These are phyloP conservation scores for Salix viminalis DNA, from an alignment of 345 rosid genomes.

Conservation along the genomic window DNA sequence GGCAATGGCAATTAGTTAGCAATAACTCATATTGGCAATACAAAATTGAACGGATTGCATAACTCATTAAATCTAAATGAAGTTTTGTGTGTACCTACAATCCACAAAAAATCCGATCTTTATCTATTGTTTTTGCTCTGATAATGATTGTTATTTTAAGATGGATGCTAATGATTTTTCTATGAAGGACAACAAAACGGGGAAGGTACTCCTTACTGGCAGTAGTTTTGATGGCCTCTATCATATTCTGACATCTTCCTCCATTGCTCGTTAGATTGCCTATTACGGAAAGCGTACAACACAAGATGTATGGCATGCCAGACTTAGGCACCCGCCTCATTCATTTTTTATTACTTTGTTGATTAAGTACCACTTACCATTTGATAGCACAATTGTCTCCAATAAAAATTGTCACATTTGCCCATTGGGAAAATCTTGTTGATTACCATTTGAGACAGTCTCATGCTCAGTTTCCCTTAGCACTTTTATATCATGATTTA, in stretches of 20 bases:
- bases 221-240: not conserved
- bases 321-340: not conserved
- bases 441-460: not conserved
- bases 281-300: not conserved
- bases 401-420: no score
- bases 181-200: no score
- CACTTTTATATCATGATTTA: not conserved
- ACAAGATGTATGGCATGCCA: not conserved
- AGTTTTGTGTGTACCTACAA: no score
- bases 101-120: fast-evolving
- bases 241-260: no score
- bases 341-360: no score
- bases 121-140: no score
- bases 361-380: not conserved
- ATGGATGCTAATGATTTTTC: no score
- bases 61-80: not conserved
- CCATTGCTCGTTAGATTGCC: no score
- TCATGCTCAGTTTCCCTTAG: not conserved
- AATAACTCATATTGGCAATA: not conserved
- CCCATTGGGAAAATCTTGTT: not conserved
- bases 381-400: not conserved
- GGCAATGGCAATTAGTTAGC: not conserved
- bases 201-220: no score
- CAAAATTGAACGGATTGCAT: fast-evolving
- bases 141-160: no score